Percentiles rank a stretch among this genome's conserved stretches.
These are phyloP conservation scores for Paraleonurus japonicus DNA, from an alignment of 257 asterid species.

Conservation along the genomic window DNA sequence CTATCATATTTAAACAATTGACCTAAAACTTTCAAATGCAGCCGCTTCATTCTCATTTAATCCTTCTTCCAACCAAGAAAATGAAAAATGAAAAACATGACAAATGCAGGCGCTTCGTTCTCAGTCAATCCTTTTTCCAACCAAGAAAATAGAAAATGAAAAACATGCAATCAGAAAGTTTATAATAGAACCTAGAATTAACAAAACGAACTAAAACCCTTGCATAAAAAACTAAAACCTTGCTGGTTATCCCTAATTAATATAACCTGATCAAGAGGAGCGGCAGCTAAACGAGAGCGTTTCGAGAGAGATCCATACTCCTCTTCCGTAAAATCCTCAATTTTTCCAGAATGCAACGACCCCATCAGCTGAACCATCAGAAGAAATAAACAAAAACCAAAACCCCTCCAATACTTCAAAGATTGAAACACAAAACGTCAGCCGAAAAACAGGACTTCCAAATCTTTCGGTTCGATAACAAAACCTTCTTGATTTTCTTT, in stretches of 20 bases:
- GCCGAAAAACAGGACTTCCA: constrained; percentile 15
- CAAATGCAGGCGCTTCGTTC: background rate
- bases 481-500: background rate
- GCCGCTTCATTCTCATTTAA: background rate
- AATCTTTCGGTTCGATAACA: constrained; percentile 14
- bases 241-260: background rate
- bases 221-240: background rate
- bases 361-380: constrained; percentile 46
- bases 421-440: constrained; percentile 24
- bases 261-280: constrained; percentile 41
- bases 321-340: constrained; percentile 49
- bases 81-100: background rate
- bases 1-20: background rate
- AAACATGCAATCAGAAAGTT: background rate
- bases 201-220: background rate
- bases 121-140: background rate
- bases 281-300: constrained; percentile 42
- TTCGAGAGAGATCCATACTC: constrained; percentile 47
- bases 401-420: constrained; percentile 12
- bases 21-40: background rate
- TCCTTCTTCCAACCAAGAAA: background rate
- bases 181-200: background rate
- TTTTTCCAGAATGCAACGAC: constrained; percentile 34
- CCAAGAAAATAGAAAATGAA: background rate
- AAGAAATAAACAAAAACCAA: background rate